Evolutionary conservation across 1,139 yeast species (phyloP).

Genomic region (Sugiyamaella grinbergsii): DNA sequence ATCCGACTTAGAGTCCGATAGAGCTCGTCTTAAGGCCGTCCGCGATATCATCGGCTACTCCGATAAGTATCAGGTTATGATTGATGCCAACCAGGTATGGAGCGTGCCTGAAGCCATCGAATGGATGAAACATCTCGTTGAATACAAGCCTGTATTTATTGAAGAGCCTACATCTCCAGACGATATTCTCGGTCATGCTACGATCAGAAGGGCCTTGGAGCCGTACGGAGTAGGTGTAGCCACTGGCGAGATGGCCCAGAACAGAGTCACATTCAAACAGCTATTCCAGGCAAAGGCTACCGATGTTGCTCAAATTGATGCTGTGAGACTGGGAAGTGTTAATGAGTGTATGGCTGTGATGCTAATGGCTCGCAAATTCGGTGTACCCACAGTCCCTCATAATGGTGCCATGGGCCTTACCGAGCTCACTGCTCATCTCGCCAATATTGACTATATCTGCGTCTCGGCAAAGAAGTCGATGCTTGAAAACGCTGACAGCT

Average conservation of each 20-base stretch:
- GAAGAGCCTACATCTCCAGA: conserved; percentile 47
- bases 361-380: conserved; percentile 42
- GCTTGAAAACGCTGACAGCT: conserved; percentile 36
- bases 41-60: conserved; percentile 45
- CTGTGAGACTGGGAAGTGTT: conserved; percentile 44
- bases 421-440: conserved; percentile 42
- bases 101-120: conserved; percentile 45
- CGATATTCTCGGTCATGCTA: conserved; percentile 43
- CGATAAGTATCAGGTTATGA: conserved; percentile 36
- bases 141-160: conserved; percentile 43
- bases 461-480: conserved; percentile 38
- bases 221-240: conserved; percentile 44
- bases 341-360: conserved; percentile 44
- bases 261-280: conserved; percentile 44
- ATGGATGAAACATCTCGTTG: conserved; percentile 41
- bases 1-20: conserved; percentile 41
- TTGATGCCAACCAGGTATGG: conserved; percentile 45
- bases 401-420: conserved; percentile 45
- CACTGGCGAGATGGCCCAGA: conserved; percentile 45
- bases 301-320: conserved; percentile 44
- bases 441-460: conserved; percentile 41
- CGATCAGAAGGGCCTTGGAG: conserved; percentile 41
- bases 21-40: conserved; percentile 40
- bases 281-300: conserved; percentile 42
- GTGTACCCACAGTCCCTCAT: conserved; percentile 43